phyloP scores from a whole-genome alignment of 768 basidiomycete species.

The Mycena galopus region DNA sequence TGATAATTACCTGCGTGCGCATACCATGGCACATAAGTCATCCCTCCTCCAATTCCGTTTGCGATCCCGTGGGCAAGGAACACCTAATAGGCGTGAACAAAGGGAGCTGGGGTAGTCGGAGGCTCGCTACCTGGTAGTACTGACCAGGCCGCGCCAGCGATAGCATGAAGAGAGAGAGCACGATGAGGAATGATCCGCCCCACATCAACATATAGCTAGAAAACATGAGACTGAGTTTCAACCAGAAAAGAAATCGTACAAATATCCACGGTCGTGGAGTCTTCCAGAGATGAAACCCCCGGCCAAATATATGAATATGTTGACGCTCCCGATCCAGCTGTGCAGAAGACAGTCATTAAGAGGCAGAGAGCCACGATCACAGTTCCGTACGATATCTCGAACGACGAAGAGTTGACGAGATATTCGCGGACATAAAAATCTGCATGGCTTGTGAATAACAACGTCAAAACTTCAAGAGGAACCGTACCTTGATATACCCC shows the following conservation, averaged over 20 bases:
- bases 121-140: conserved; percentile 49
- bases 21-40: conserved; percentile 66
- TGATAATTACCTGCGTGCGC: no score
- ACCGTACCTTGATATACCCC: conserved; percentile 51
- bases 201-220: conserved; percentile 59
- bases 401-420: conserved; percentile 49
- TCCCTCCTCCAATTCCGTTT: conserved; percentile 64
- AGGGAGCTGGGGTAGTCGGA: neutral
- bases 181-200: conserved; percentile 57
- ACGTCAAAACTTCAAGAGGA: conserved; percentile 25
- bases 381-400: conserved; percentile 50
- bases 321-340: conserved; percentile 62
- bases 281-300: conserved; percentile 61
- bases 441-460: conserved; percentile 32
- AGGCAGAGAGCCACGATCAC: neutral
- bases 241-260: conserved; percentile 44
- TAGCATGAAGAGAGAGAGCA: conserved; percentile 60
- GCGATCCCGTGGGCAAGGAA: conserved; percentile 63
- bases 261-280: conserved; percentile 67
- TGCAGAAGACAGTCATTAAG: neutral
- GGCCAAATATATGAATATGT: conserved; percentile 61
- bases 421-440: conserved; percentile 59
- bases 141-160: conserved; percentile 50
- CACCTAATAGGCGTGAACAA: conserved; percentile 50
- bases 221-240: neutral